Evolutionary conservation across 2,329 filamentous ascomycete species (phyloP), one percentile per base, ranked within the genome.

Genomic region (Plectosphaerella sp.): DNA sequence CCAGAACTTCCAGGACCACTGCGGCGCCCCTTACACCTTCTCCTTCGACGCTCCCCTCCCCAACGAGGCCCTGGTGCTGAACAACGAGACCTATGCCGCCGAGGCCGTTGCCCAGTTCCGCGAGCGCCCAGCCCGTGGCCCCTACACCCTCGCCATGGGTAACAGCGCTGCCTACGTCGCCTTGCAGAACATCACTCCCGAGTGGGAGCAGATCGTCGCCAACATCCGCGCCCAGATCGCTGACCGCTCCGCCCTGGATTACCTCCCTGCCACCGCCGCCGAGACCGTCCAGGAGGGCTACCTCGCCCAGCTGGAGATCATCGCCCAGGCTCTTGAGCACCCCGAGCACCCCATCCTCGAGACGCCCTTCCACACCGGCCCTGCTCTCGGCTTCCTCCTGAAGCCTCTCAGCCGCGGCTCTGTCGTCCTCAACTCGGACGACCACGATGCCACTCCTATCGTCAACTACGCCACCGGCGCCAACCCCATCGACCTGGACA

Each of bases 1-100:
- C 5, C 67, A 78, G 57, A 74, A 76, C 50, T 66, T 80, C 54
- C 68, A 69, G 54, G 77, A 80, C 50, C 71, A 72, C 57, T 47
- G 52, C 43, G 52, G 24, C 24, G n/a, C 36, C 15, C 45, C 39
- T 45, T 25, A 61, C 6, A 15, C 54, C n/a, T 56, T 28, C 28
- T 56, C 51, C 5, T 56, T 56, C 45, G 54, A 59, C 36, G 46
- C 46, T 15, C 60, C 53, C 58, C 54, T 48, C 49, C 59, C 52
- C 48, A 58, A n/a, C 49, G 58, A 47, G 53, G 57, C 50, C 33
- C 49, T 53, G 2, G 58, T 68, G 47, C 56, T 54, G 39, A 61
- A 45, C 39, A 64, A 64, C 52, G 61, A 61, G 22, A 64, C 65
- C 14, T 70, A 62, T 54, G 61, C 63, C n/a, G 62, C 63, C 14